Percentiles rank a stretch among this genome's conserved stretches.
Conservation (phyloP, 495 filamentous ascomycete genomes). For the Hypoxylon intermedium region DNA sequence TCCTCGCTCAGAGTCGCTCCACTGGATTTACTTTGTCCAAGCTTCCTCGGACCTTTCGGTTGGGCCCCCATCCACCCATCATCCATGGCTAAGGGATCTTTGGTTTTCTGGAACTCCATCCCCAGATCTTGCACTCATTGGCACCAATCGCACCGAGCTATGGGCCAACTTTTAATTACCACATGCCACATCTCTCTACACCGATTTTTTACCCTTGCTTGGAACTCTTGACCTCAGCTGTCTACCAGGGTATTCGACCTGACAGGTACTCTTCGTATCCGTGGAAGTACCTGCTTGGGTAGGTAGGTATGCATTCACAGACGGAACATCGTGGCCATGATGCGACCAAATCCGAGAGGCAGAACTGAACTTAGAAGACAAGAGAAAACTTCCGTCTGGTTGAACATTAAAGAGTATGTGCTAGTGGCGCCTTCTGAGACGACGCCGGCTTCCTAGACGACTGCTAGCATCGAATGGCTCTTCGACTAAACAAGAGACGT, state of each 20-base stretch:
- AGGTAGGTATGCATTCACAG: too few relatives aligned
- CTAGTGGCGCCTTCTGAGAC: slow-evolving; percentile 37
- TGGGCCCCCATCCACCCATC: too few relatives aligned
- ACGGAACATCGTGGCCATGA: slow-evolving; percentile 11
- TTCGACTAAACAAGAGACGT: slow-evolving; percentile 4
- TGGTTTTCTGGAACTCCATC: slow-evolving; percentile 27
- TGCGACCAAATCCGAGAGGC: slow-evolving; percentile 6
- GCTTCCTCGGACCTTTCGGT: slow-evolving; percentile 27
- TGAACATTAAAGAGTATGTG: slow-evolving; percentile 1
- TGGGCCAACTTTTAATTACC: slow-evolving; percentile 33
- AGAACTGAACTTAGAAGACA: slow-evolving; percentile 6
- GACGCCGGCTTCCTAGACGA: slow-evolving; percentile 18
- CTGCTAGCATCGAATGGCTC: slow-evolving; percentile 25
- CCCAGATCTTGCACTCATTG: slow-evolving; percentile 32
- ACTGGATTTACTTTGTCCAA: background rate
- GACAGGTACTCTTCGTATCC: slow-evolving; percentile 3
- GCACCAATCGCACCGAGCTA: slow-evolving; percentile 33
- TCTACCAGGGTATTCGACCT: background rate
- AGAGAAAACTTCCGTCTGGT: slow-evolving; percentile 26
- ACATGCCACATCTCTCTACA: slow-evolving; percentile 40
- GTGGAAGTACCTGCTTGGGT: background rate
- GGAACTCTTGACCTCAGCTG: slow-evolving; percentile 9
- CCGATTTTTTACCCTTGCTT: slow-evolving; percentile 38
- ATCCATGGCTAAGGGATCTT: too few relatives aligned
- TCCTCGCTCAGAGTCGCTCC: background rate